These are phyloP conservation scores for Polyporus tsugae DNA, from an alignment of 1,284 basidiomycete species.

Conservation along the genomic window DNA sequence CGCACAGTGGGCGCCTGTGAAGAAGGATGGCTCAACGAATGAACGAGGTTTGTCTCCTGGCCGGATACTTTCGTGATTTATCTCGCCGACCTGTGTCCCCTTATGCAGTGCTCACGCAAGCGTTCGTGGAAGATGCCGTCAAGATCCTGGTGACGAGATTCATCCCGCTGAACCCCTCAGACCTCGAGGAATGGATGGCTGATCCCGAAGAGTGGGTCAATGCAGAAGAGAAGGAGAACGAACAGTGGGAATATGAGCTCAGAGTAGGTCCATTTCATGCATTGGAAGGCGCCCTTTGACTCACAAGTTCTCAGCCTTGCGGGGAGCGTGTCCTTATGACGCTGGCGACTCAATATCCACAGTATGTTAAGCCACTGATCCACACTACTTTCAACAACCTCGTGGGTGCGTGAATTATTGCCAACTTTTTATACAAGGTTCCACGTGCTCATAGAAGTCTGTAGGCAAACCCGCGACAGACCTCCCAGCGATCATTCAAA, in stretches of 20 bases:
- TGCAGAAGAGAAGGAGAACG: constrained; percentile 84
- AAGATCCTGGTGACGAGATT: constrained; percentile 82
- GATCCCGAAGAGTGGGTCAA: constrained; percentile 94
- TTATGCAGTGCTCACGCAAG: constrained; percentile 68
- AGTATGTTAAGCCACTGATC: constrained; percentile 79
- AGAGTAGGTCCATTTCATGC: constrained; percentile 55
- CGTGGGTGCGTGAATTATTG: constrained; percentile 52
- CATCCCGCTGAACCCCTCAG: constrained; percentile 81
- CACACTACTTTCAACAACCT: constrained; percentile 61
- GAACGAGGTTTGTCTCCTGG: constrained; percentile 55
- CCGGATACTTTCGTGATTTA: neutral
- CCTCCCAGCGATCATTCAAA: constrained; percentile 74
- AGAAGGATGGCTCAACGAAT: constrained; percentile 66
- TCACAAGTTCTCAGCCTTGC: constrained; percentile 66
- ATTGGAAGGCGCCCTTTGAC: neutral
- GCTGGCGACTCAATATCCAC: constrained; percentile 76
- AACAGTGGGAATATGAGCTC: constrained; percentile 89
- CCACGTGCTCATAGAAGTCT: constrained; percentile 11
- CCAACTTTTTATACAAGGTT: neutral
- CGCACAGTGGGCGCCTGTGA: constrained; percentile 72
- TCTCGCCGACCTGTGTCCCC: neutral
- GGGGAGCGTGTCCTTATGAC: constrained; percentile 88
- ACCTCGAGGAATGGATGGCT: constrained; percentile 81
- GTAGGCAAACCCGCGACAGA: constrained; percentile 63
- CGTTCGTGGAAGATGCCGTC: constrained; percentile 84